These are phyloP conservation scores for Galeopsis tetrahit DNA, from an alignment of 257 asterid genomes.

Conservation along the genomic window DNA sequence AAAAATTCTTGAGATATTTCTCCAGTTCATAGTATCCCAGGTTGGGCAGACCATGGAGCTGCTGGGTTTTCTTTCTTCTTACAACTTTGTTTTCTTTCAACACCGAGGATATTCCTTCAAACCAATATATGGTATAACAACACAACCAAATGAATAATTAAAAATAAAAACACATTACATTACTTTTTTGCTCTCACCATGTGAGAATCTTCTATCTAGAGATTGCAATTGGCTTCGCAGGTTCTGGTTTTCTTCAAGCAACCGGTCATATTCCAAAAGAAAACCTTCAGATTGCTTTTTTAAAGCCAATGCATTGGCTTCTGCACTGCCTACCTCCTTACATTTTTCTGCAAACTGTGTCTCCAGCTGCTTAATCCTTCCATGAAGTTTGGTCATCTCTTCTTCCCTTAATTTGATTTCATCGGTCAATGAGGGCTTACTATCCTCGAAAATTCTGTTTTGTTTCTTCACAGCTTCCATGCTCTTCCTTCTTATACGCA, in stretches of 20 bases:
- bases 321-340: conserved; percentile 63
- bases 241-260: conserved; percentile 82
- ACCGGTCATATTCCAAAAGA: conserved; percentile 83
- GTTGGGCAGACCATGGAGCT: background rate
- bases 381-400: conserved; percentile 51
- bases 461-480: conserved; percentile 78
- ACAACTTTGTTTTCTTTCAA: conserved; percentile 34
- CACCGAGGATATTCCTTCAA: conserved; percentile 23
- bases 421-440: conserved; percentile 44
- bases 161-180: conserved; percentile 28
- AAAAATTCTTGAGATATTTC: background rate
- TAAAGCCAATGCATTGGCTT: conserved; percentile 73
- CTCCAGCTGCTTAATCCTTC: conserved; percentile 59
- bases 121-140: conserved; percentile 25
- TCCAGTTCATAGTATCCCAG: background rate
- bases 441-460: conserved; percentile 60
- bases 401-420: conserved; percentile 63
- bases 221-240: conserved; percentile 78
- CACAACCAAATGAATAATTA: conserved; percentile 29
- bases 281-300: conserved; percentile 91
- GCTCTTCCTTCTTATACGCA: conserved; percentile 71
- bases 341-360: conserved; percentile 57
- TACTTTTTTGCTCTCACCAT: conserved; percentile 73
- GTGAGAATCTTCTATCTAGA: conserved; percentile 66
- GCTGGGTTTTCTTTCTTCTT: conserved; percentile 21